phyloP scores from a whole-genome alignment of 208 protist species.

The Acanthamoeba triangularis region DNA sequence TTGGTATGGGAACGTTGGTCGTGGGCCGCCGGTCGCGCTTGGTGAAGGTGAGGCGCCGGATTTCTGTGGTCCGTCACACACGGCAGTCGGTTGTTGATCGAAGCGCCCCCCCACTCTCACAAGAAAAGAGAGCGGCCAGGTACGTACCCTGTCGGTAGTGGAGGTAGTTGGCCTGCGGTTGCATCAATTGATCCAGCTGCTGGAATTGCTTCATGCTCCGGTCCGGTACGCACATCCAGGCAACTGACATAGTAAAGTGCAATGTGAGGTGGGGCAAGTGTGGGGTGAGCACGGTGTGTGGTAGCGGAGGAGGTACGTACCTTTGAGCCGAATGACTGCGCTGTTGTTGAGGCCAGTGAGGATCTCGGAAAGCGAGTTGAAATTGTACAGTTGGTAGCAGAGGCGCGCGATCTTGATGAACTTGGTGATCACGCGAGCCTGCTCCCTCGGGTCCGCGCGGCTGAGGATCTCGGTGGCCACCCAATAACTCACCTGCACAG shows the following conservation, averaged over 20 bases:
- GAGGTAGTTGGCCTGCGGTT: slow-evolving; percentile 14
- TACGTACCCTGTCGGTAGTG: neutral
- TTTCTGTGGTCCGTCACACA: neutral
- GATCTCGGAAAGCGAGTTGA: slow-evolving; percentile 65
- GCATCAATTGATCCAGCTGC: slow-evolving; percentile 48
- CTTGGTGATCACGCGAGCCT: neutral
- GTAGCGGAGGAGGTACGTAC: too few relatives aligned
- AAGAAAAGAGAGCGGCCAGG: neutral
- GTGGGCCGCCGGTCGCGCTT: neutral
- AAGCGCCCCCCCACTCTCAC: too few relatives aligned
- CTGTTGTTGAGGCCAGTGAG: slow-evolving; percentile 69
- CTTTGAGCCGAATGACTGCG: slow-evolving; percentile 35
- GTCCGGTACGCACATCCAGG: slow-evolving; percentile 24
- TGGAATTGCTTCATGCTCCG: slow-evolving; percentile 36
- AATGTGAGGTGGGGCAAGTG: too few relatives aligned
- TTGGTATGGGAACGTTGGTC: neutral
- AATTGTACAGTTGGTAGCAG: slow-evolving; percentile 60
- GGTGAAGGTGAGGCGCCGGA: slow-evolving; percentile 1
- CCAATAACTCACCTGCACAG: slow-evolving; percentile 79
- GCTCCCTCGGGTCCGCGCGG: neutral
- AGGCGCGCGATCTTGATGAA: slow-evolving; percentile 51
- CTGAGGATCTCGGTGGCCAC: slow-evolving; percentile 60
- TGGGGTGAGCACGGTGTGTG: too few relatives aligned
- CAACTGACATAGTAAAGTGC: neutral
- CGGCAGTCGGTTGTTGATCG: too few relatives aligned